A percentile compares a stretch with the other conserved stretches of the same genome.
Conservation (phyloP, 257 asterid species). For the Thymus quinquecostatus region DNA sequence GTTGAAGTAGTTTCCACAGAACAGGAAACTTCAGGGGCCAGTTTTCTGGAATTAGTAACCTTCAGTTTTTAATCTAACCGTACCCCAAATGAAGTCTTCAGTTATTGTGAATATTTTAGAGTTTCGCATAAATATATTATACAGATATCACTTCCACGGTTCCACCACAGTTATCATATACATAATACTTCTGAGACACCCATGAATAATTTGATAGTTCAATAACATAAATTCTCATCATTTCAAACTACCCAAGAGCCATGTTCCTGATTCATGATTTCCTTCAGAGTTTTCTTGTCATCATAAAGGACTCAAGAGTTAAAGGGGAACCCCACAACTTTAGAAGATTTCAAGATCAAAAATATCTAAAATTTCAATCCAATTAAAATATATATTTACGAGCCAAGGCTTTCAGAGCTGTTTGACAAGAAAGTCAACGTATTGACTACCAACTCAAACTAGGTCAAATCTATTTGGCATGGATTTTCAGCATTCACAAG, state of each 20-base stretch:
- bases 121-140: neutral
- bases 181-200: neutral
- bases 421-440: neutral
- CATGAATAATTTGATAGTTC: neutral
- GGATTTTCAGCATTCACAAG: slow-evolving; percentile 6
- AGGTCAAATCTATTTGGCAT: neutral
- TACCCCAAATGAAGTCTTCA: neutral
- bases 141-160: neutral
- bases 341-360: neutral
- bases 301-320: neutral
- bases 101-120: neutral
- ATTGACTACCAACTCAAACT: neutral
- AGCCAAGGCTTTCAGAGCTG: neutral
- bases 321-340: neutral
- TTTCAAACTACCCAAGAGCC: neutral
- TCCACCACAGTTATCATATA: neutral
- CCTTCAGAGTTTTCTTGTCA: neutral
- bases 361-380: neutral
- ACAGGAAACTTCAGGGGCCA: neutral
- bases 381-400: neutral
- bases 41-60: neutral
- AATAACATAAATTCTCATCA: neutral
- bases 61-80: neutral
- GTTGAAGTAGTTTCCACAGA: neutral
- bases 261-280: neutral